Percentiles rank a stretch among this genome's conserved stretches.
phyloP scores from a whole-genome alignment of 345 rosid species.

The Murraya koenigii region DNA sequence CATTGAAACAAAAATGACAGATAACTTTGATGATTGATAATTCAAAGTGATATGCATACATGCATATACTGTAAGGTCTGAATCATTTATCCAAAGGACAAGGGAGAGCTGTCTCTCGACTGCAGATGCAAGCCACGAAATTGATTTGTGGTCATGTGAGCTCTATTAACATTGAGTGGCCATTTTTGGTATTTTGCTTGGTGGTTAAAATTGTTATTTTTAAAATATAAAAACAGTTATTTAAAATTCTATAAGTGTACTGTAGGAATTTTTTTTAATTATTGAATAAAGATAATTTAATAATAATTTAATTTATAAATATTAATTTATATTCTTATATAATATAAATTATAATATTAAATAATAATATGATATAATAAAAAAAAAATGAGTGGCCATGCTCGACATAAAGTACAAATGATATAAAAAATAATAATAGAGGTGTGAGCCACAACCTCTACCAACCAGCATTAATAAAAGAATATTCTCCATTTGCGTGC shows the following conservation, averaged over 20 bases:
- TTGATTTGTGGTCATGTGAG: conserved; percentile 19
- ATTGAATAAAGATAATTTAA: no score
- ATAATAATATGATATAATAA: no score
- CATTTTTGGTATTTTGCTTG: no score
- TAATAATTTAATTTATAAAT: no score
- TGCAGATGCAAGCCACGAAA: neutral
- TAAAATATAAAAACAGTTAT: no score
- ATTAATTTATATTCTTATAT: no score
- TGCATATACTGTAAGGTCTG: neutral
- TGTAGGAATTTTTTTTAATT: no score
- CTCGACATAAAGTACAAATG: neutral
- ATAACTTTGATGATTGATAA: neutral
- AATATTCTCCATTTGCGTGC: neutral
- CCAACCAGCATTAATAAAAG: neutral
- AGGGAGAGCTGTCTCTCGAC: no score
- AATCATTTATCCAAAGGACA: conserved; percentile 14
- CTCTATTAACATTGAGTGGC: conserved; percentile 12
- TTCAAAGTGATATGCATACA: neutral
- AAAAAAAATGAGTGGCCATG: conserved; percentile 22
- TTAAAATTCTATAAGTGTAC: no score
- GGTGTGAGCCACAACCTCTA: neutral
- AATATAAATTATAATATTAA: no score
- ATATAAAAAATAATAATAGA: no score
- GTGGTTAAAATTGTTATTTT: no score
- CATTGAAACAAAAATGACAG: neutral